Evolutionary conservation across 352 stramenopile genomes (phyloP).

Genomic region (Bremia lactucae): DNA sequence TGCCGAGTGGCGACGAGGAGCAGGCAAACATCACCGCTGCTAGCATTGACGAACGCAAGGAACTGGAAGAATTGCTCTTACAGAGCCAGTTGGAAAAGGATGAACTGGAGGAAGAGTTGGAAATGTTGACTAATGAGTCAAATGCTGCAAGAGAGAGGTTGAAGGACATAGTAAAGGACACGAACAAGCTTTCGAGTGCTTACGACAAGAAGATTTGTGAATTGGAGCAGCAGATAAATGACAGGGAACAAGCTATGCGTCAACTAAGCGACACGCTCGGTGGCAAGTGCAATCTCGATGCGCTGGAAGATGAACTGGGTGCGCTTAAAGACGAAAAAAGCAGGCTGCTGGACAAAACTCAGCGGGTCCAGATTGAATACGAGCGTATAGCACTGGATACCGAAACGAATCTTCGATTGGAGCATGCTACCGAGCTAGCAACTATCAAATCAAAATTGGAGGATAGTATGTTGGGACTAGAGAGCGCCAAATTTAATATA

Average conservation of each 20-base stretch:
- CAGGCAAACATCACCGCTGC: conserved; percentile 20
- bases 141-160: conserved; percentile 30
- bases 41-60: conserved; percentile 25
- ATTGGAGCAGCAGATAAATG: conserved; percentile 28
- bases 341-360: conserved; percentile 31
- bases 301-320: conserved; percentile 30
- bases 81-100: conserved; percentile 46
- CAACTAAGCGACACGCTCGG: conserved; percentile 32
- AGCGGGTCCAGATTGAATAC: conserved; percentile 30
- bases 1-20: conserved; percentile 24
- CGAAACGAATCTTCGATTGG: conserved; percentile 19
- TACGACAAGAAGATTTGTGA: conserved; percentile 38
- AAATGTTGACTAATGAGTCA: conserved; percentile 29
- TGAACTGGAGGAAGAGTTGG: conserved; percentile 40
- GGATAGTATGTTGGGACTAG: conserved; percentile 32
- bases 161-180: conserved; percentile 25
- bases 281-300: conserved; percentile 37
- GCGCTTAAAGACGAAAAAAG: conserved; percentile 41
- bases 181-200: conserved; percentile 31
- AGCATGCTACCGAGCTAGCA: conserved; percentile 32
- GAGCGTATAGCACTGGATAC: conserved; percentile 20
- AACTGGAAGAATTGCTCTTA: conserved; percentile 39
- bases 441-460: conserved; percentile 31
- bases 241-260: conserved; percentile 38
- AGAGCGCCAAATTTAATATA: conserved; percentile 24